Evolutionary conservation across 1,284 basidiomycete species (phyloP), one percentile per base, ranked within the genome.

Genomic region (Albatrellus sp.): DNA sequence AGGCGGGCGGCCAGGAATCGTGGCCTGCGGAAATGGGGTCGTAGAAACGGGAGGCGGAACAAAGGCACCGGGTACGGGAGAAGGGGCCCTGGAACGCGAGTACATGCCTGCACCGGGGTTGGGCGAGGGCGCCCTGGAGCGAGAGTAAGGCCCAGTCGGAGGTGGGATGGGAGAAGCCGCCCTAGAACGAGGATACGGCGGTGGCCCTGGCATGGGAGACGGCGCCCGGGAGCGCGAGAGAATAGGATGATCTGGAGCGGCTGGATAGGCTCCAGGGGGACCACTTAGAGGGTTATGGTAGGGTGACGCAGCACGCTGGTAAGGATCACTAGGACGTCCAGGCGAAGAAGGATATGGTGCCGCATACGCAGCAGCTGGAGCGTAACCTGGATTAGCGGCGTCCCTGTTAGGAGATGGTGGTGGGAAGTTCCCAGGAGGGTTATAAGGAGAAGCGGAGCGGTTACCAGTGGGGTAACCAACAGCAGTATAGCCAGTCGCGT

Each of bases 31-130:
- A 40, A 42, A 47, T 11, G 24, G 24, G 3, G 24, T 24, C 7
- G 24, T 24, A 24, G 24, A 24, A 24, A 40, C 42, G 31, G 45
- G 34, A 20, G 45, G 40, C 9, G 35, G 48, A 7, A 31, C 34
- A 33, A 32, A 42, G 2, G 48, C 46, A 7, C 63, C 60, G 3
- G 64, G 65, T 51, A 64, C 56, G 7, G 62, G 62, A 2, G 65
- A 67, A n/a, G 57, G 37, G 5, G 57, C 58, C 10, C 54, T 50
- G n/a, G 58, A 60, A 45, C 56, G 60, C 4, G 46, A 24, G 37
- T 42, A 51, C 51, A 1, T 42, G 38, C 4, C 5, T 30, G 17
- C 19, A 14, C 35, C 36, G 14, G 49, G 49, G 10, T 39, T 50
- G 28, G 49, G 49, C 17, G 49, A 50, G 31, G 49, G 44, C 14